Base-by-base conservation (phyloP, 140 eudicot species). In the Stevia rebaudiana region DNA sequence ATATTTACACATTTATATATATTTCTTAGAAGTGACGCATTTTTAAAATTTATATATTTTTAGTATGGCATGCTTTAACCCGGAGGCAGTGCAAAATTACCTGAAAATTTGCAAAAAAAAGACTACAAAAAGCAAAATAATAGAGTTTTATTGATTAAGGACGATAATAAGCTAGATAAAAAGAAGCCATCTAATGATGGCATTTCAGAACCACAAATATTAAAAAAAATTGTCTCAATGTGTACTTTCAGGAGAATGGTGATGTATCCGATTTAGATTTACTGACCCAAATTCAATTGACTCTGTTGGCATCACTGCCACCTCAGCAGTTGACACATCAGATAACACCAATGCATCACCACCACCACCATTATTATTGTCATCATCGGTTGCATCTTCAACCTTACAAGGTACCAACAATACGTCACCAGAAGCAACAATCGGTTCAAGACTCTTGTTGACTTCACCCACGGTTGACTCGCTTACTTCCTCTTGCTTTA, bases 241-340 rank as follows among this genome's bases (percentile, higher is more conserved):
- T 86, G 97, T 90, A 90, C 95, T 90, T 86, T 90, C 95, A 84
- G 94, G 95, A 74, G 94, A 84, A 83, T 82, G 74, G 79, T 60
- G 81, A 78, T 86, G 97, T 90, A 90, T 86, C 97, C 94, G 85
- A 85, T 83, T 87, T 63, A 84, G 77, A 84, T 76, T 80, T 74
- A 90, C 87, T 77, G 89, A 83, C 79, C 75, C 95, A 60, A 79
- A 87, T 85, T 81, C 87, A 70, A 71, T 64, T 43, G 88, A 86
- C 85, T 86, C 94, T 51, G 35, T 36, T 48, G 81, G 76, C 83
- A 77, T 73, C 80, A 83, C 62, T 68, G 82, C 82, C 87, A 80
- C 84, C 47, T 37, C 82, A 78, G 77, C 74, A 76, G 78, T 57
- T 35, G 85, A 80, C 82, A 74, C 79, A 71, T 81, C 83, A 72